Percentiles rank a stretch among this genome's conserved stretches.
Evolutionary conservation across 169 alveolate genomes (phyloP).

Genomic region (Plasmodium gaboni): DNA sequence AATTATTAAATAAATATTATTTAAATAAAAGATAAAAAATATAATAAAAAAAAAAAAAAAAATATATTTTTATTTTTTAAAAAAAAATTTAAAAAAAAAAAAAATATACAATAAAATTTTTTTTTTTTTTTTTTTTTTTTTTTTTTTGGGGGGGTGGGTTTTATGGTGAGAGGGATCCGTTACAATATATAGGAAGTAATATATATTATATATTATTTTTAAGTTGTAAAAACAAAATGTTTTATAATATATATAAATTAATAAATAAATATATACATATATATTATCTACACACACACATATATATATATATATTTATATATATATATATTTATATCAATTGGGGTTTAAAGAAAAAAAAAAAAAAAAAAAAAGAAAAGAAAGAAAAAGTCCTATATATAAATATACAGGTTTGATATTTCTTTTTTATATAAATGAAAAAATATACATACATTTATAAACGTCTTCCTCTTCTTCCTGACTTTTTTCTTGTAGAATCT

Average conservation of each 20-base stretch:
- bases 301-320: not conserved
- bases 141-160: too few species aligned
- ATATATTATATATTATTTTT: not conserved
- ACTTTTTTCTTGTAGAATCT: constrained; percentile 98
- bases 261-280: not conserved
- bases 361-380: not conserved
- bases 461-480: constrained; percentile 99
- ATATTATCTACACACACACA: too few species aligned
- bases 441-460: constrained; percentile 83
- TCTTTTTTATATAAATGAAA: constrained; percentile 8
- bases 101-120: too few species aligned
- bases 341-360: not conserved
- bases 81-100: too few species aligned
- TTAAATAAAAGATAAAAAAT: too few species aligned
- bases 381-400: constrained; percentile 1
- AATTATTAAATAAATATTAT: too few species aligned
- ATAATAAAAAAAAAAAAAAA: too few species aligned
- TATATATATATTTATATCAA: not conserved
- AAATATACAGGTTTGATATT: not conserved
- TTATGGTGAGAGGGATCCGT: too few species aligned
- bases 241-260: not conserved
- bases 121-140: too few species aligned
- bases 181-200: too few species aligned
- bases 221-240: not conserved
- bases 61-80: too few species aligned